Evolutionary conservation across 2,329 filamentous ascomycete species (phyloP), one percentile per base, ranked within the genome.

Genomic region (Catunica adiposa): DNA sequence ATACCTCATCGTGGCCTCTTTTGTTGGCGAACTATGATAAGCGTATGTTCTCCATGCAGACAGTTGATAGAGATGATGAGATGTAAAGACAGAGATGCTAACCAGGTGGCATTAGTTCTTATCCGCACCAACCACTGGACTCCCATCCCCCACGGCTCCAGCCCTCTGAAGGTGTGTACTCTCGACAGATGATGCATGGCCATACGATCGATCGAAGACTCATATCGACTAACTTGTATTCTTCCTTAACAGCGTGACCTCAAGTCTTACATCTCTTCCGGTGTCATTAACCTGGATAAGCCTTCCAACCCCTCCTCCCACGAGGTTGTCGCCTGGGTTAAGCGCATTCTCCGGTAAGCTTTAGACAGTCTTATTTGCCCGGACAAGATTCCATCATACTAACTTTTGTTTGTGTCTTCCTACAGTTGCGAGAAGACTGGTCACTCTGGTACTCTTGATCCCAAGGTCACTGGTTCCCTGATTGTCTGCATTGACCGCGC

Each of bases 251-350:
- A 59, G 72, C 86, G 92, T 70, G 90, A 97, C 69, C 79, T 98
- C 67, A 96, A 96, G 77, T 89, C 86, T 61, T 98, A 97, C 74
- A 83, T 98, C 68, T 90, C 86, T 69, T 94, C 88, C 61, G 92
- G 92, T 73, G 90, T 98, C 58, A 97, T 98, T 73, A 98, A 98
- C 75, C 83, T 96, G 63, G 69, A 71, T 62, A 71, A 71, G 76
- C 92, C 90, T 57, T 94, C 89, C 54, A 98, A 98, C 75, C 90
- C 90, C 55, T 96, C 89, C 62, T 92, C 85, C 66, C 92, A 98
- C 78, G 92, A 98, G 77, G 92, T 98, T 62, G 92, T 98, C 66
- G 90, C 92, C 62, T 98, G 92, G 92, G 86, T 97, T 64, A 98
- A 98, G 83, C 84, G 90, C 64, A 97, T 97, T 65, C 78, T 98